A percentile compares a stretch with the other conserved stretches of the same genome.
Conservation (phyloP, 139 green algal genomes). For the Zygnema circumcarinatum region DNA sequence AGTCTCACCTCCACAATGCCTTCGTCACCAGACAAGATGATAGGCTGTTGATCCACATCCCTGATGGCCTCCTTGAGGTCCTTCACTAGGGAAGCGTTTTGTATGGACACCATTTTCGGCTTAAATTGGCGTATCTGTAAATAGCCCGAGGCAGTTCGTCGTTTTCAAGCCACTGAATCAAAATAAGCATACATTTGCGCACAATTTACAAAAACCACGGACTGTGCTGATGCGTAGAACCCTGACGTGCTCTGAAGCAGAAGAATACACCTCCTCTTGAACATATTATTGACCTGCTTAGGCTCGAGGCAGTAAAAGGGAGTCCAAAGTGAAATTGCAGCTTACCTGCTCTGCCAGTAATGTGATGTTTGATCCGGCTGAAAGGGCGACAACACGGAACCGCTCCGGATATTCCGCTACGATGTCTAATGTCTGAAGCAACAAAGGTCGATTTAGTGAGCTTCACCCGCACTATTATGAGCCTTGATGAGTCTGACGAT, state of each 20-base stretch:
- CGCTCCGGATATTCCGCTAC: slow-evolving; percentile 90
- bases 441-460: too few relatives aligned
- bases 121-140: slow-evolving; percentile 67
- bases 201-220: too few relatives aligned
- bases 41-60: slow-evolving; percentile 77
- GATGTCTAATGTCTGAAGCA: slow-evolving; percentile 91
- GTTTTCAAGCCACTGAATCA: too few relatives aligned
- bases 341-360: slow-evolving; percentile 90
- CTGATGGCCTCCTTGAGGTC: slow-evolving; percentile 75
- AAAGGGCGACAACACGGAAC: slow-evolving; percentile 84
- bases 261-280: too few relatives aligned
- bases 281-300: too few relatives aligned
- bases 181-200: too few relatives aligned
- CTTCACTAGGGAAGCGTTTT: slow-evolving; percentile 71
- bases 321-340: neutral
- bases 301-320: too few relatives aligned
- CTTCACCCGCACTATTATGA: too few relatives aligned
- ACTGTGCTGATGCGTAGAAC: too few relatives aligned
- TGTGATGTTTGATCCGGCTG: slow-evolving; percentile 90
- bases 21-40: slow-evolving; percentile 90
- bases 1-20: slow-evolving; percentile 76
- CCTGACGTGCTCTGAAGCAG: too few relatives aligned
- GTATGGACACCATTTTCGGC: slow-evolving; percentile 87
- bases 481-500: too few relatives aligned
- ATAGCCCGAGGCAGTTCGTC: neutral